Evolutionary conservation across 2,329 filamentous ascomycete species (phyloP).

Genomic region (Microascus cirrosus): DNA sequence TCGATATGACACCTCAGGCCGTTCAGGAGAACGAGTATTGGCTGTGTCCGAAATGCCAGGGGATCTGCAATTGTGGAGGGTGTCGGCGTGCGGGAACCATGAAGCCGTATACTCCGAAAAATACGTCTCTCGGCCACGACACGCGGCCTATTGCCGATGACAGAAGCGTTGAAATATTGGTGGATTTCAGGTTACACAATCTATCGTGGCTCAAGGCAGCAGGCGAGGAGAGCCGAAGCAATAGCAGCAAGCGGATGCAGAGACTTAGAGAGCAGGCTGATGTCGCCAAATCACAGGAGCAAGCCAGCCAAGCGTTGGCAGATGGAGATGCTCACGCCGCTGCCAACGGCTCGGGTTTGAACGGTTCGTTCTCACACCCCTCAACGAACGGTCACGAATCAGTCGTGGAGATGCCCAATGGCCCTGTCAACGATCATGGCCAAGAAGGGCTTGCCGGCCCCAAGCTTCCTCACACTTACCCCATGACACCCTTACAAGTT

Average conservation of each 20-base stretch:
- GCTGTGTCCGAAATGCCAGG: slow-evolving; percentile 79
- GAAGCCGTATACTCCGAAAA: slow-evolving; percentile 73
- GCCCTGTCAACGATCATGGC: not conserved
- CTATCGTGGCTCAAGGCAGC: slow-evolving; percentile 63
- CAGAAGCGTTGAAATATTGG: slow-evolving; percentile 78
- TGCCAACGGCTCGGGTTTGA: not conserved
- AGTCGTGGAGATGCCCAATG: not conserved
- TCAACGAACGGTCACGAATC: not conserved
- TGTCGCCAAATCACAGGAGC: slow-evolving; percentile 42
- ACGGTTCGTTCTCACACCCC: not conserved
- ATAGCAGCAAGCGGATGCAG: slow-evolving; percentile 46
- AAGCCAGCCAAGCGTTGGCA: slow-evolving; percentile 12
- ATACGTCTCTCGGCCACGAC: slow-evolving; percentile 80
- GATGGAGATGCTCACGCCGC: slow-evolving; percentile 11
- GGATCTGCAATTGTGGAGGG: slow-evolving; percentile 75
- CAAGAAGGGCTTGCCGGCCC: not conserved
- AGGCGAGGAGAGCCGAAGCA: slow-evolving; percentile 46
- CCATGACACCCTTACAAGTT: slow-evolving; percentile 10
- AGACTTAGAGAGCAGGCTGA: slow-evolving; percentile 43
- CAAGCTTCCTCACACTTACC: slow-evolving; percentile 1
- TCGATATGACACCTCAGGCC: slow-evolving; percentile 76
- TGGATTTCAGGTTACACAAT: slow-evolving; percentile 87
- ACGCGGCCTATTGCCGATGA: slow-evolving; percentile 84
- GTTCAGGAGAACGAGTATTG: slow-evolving; percentile 73
- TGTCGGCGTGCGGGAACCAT: slow-evolving; percentile 61